These are phyloP conservation scores for Populus alba DNA, from an alignment of 345 rosid species.

Conservation along the genomic window DNA sequence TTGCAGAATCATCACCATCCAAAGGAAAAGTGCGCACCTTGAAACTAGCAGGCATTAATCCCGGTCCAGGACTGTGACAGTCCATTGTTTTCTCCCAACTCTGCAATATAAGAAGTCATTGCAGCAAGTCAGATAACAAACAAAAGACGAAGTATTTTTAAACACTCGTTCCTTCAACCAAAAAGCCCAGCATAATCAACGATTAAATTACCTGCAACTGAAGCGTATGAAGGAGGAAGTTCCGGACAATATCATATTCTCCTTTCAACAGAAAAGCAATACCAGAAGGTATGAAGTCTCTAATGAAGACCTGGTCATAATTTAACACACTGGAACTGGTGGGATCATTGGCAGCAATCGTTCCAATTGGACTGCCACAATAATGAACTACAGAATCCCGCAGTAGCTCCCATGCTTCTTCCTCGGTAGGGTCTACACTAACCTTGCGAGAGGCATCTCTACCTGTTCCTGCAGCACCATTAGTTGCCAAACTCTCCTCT, in stretches of 20 bases:
- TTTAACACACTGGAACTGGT: slow-evolving; percentile 55
- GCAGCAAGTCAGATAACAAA: background rate
- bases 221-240: slow-evolving; percentile 31
- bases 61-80: slow-evolving; percentile 95
- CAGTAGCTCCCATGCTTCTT: slow-evolving; percentile 88
- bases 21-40: slow-evolving; percentile 83
- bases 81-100: slow-evolving; percentile 99
- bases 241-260: slow-evolving; percentile 31
- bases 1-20: slow-evolving; percentile 75
- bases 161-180: background rate
- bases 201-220: slow-evolving; percentile 26
- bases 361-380: slow-evolving; percentile 80
- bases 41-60: slow-evolving; percentile 95
- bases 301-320: slow-evolving; percentile 63
- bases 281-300: slow-evolving; percentile 35
- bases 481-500: slow-evolving; percentile 7
- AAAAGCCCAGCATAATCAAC: background rate
- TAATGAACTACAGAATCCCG: slow-evolving; percentile 69
- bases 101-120: slow-evolving; percentile 29
- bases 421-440: slow-evolving; percentile 47
- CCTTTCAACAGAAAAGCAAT: slow-evolving; percentile 34
- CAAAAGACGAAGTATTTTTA: background rate
- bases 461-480: slow-evolving; percentile 18
- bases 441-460: slow-evolving; percentile 25
- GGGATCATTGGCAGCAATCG: slow-evolving; percentile 91